Evolutionary conservation across 345 rosid species (phyloP).

Genomic region (Carallia pectinifolia): DNA sequence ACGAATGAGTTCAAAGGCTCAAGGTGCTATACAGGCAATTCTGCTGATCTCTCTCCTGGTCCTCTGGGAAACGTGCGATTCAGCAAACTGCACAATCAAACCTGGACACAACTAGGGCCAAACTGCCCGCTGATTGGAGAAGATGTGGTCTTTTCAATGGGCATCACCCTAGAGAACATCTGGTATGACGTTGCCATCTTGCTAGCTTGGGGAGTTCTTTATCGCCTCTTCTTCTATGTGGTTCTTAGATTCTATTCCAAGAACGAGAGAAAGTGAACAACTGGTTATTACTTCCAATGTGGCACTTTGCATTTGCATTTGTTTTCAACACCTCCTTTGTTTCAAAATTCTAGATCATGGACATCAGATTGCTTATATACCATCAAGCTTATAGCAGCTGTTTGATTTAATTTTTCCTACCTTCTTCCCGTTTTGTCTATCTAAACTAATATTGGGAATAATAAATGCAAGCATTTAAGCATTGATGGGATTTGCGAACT

Average conservation of each 20-base stretch:
- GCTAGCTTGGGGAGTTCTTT: conserved; percentile 72
- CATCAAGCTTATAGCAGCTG: no score
- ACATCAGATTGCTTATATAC: no score
- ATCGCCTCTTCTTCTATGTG: conserved; percentile 51
- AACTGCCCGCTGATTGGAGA: conserved; percentile 47
- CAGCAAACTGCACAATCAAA: conserved; percentile 29
- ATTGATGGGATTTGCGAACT: no score
- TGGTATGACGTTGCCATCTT: conserved; percentile 55
- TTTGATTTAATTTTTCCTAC: no score
- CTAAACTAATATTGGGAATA: no score
- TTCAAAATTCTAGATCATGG: no score
- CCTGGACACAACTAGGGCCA: neutral
- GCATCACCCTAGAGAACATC: conserved; percentile 37
- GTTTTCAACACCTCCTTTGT: no score
- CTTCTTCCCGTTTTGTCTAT: no score
- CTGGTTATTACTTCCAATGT: no score
- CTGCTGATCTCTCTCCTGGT: conserved; percentile 47
- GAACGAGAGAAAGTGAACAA: conserved; percentile 50
- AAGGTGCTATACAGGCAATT: conserved; percentile 36
- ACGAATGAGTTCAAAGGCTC: conserved; percentile 48
- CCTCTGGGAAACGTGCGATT: conserved; percentile 41
- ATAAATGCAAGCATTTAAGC: no score
- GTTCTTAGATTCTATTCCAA: conserved; percentile 65
- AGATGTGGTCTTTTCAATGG: conserved; percentile 52
- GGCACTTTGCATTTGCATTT: no score